Percentiles rank a stretch among this genome's conserved stretches.
These are phyloP conservation scores for Limnanthes douglasii DNA, from an alignment of 345 rosid genomes.

Conservation along the genomic window DNA sequence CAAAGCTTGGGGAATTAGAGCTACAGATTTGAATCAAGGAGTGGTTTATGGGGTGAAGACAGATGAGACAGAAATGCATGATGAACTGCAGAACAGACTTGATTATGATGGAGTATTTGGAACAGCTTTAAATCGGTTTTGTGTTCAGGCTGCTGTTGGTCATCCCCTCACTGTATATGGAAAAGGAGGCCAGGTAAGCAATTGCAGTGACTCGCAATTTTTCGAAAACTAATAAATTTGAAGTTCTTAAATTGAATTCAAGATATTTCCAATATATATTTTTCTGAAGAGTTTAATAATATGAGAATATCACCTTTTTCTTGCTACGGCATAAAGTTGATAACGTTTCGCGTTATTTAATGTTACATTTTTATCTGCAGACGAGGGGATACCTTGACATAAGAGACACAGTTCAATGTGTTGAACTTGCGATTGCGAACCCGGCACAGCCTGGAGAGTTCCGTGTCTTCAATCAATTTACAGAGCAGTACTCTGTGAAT, in stretches of 20 bases:
- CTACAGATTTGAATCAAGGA: constrained; percentile 95
- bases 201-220: no score
- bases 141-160: constrained; percentile 93
- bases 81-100: constrained; percentile 60
- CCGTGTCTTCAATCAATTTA: constrained; percentile 87
- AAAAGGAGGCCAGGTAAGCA: constrained; percentile 89
- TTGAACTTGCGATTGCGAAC: constrained; percentile 84
- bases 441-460: constrained; percentile 84
- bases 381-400: constrained; percentile 98
- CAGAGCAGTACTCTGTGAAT: constrained; percentile 90
- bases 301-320: not conserved
- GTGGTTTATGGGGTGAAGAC: constrained; percentile 93
- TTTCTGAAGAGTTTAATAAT: no score
- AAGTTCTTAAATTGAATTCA: no score
- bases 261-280: no score
- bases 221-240: no score
- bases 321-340: not conserved
- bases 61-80: constrained; percentile 88
- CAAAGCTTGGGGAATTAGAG: constrained; percentile 99
- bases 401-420: constrained; percentile 91
- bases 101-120: constrained; percentile 97
- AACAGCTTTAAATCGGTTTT: constrained; percentile 87
- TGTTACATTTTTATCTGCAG: constrained; percentile 19
- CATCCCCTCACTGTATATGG: constrained; percentile 97
- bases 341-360: not conserved